phyloP scores from a whole-genome alignment of 805 yeast species.

The Kuraishia borneana region DNA sequence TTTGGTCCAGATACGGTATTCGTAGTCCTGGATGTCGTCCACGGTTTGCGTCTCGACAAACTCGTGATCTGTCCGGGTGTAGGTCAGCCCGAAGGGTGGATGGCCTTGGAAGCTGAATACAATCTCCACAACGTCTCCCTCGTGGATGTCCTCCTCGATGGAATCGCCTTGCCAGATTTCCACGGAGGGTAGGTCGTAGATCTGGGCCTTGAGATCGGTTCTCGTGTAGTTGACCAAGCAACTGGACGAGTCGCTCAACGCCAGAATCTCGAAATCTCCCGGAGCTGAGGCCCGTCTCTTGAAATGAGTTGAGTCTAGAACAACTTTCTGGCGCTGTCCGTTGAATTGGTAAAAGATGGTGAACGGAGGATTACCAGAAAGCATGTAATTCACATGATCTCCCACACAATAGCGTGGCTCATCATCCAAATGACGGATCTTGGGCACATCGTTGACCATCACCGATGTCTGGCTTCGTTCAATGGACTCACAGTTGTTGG shows the following conservation, averaged over 20 bases:
- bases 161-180: slow-evolving; percentile 73
- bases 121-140: slow-evolving; percentile 89
- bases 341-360: slow-evolving; percentile 66
- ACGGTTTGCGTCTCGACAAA: slow-evolving; percentile 45
- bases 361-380: slow-evolving; percentile 77
- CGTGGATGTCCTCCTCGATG: slow-evolving; percentile 74
- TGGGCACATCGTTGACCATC: slow-evolving; percentile 68
- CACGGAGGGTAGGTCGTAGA: slow-evolving; percentile 57
- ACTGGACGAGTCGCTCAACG: slow-evolving; percentile 62
- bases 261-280: slow-evolving; percentile 59
- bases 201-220: slow-evolving; percentile 18
- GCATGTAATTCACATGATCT: slow-evolving; percentile 66
- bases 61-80: slow-evolving; percentile 52
- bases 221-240: slow-evolving; percentile 56
- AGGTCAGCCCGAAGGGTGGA: slow-evolving; percentile 85
- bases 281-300: slow-evolving; percentile 71
- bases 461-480: slow-evolving; percentile 40
- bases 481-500: slow-evolving; percentile 50
- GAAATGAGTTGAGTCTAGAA: slow-evolving; percentile 24
- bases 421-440: slow-evolving; percentile 31
- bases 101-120: slow-evolving; percentile 73
- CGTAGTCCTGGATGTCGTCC: slow-evolving; percentile 58
- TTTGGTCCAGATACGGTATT: slow-evolving; percentile 64
- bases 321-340: slow-evolving; percentile 44
- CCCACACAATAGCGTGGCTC: slow-evolving; percentile 75